Percentiles rank a stretch among this genome's conserved stretches.
phyloP scores from a whole-genome alignment of 139 green algal species.

The Nannochloris sp. region DNA sequence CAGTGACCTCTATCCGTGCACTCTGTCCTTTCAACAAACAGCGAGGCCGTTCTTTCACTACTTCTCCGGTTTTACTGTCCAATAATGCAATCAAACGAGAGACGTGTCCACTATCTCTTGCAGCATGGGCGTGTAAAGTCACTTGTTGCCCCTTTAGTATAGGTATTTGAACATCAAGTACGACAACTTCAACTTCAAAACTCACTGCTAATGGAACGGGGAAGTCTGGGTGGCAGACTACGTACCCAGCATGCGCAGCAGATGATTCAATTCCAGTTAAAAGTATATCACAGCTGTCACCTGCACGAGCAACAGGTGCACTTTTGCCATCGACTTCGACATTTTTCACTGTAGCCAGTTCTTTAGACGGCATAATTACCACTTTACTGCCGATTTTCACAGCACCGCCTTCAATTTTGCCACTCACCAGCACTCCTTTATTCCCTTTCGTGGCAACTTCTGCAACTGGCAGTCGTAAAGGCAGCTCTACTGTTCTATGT shows the following conservation, averaged over 20 bases:
- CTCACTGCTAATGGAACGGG: slow-evolving; percentile 53
- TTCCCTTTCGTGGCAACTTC: slow-evolving; percentile 37
- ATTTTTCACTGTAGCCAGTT: slow-evolving; percentile 44
- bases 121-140: slow-evolving; percentile 63
- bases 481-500: slow-evolving; percentile 31
- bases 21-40: slow-evolving; percentile 64
- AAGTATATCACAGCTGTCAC: slow-evolving; percentile 70
- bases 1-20: slow-evolving; percentile 69
- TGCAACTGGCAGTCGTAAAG: slow-evolving; percentile 63
- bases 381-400: slow-evolving; percentile 49
- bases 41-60: slow-evolving; percentile 48
- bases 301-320: slow-evolving; percentile 52
- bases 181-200: slow-evolving; percentile 63
- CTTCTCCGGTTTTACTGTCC: slow-evolving; percentile 63
- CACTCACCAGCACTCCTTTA: slow-evolving; percentile 48
- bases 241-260: slow-evolving; percentile 6
- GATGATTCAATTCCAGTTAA: slow-evolving; percentile 50
- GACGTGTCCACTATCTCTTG: slow-evolving; percentile 60
- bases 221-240: slow-evolving; percentile 65
- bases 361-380: slow-evolving; percentile 54
- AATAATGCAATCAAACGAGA: slow-evolving; percentile 57
- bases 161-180: slow-evolving; percentile 72
- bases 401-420: slow-evolving; percentile 80
- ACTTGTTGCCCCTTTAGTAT: slow-evolving; percentile 64
- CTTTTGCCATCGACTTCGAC: slow-evolving; percentile 21